phyloP scores from a whole-genome alignment of 495 filamentous ascomycete genomes.

The Penicillium argentinense region DNA sequence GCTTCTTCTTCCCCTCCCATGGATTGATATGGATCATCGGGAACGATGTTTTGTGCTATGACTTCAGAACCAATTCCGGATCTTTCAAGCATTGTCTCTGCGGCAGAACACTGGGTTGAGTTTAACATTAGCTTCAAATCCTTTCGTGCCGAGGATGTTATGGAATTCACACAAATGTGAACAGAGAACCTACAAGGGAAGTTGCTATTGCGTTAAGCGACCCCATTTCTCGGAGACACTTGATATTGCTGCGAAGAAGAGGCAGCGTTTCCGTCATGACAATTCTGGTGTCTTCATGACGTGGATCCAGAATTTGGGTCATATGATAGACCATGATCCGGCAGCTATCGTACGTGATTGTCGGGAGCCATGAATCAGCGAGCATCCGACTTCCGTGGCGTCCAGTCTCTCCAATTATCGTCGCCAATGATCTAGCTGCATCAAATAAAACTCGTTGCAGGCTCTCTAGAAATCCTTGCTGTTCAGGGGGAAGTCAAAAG shows the following conservation, averaged over 20 bases:
- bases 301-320: conserved; percentile 31
- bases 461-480: conserved; percentile 20
- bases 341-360: conserved; percentile 33
- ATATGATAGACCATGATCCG: conserved; percentile 36
- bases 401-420: conserved; percentile 28
- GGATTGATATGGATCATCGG: conserved; percentile 30
- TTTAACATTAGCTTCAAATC: background rate
- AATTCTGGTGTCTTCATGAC: conserved; percentile 19
- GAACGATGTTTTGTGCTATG: conserved; percentile 25
- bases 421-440: conserved; percentile 26
- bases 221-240: conserved; percentile 25
- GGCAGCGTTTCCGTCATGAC: conserved; percentile 23
- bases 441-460: conserved; percentile 28
- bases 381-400: conserved; percentile 25
- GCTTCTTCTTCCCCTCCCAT: conserved; percentile 15
- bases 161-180: too few relatives aligned
- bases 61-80: conserved; percentile 31
- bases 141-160: too few relatives aligned
- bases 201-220: conserved; percentile 22
- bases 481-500: conserved; percentile 33
- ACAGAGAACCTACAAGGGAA: conserved; percentile 14
- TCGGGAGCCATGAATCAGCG: conserved; percentile 37
- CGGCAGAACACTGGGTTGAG: conserved; percentile 20
- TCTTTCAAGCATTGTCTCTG: conserved; percentile 30
- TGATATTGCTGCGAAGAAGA: conserved; percentile 28